Conservation (phyloP, 1,284 basidiomycete genomes). For the Heterobasidion occidentale region DNA sequence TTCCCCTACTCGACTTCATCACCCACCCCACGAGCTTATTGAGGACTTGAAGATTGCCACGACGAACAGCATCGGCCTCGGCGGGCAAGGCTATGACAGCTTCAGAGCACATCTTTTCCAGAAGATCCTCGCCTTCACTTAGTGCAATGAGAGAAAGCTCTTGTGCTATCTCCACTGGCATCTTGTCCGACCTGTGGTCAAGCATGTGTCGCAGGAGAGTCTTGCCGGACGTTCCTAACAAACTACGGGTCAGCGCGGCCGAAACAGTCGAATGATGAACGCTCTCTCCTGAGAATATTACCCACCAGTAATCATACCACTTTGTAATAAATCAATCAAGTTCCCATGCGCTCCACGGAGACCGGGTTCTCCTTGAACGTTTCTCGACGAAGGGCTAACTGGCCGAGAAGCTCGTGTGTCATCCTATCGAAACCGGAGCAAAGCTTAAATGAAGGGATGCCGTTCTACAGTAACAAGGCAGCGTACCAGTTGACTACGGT, state of each 20-base stretch:
- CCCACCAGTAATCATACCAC: constrained; percentile 59
- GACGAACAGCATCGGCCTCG: constrained; percentile 62
- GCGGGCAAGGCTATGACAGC: constrained; percentile 64
- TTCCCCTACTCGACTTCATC: constrained; percentile 80
- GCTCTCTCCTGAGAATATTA: not conserved
- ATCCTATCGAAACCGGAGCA: constrained; percentile 47
- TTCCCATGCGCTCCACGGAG: constrained; percentile 59
- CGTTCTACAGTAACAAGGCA: not conserved
- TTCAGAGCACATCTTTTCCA: constrained; percentile 49
- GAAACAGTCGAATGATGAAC: not conserved
- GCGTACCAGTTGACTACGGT: constrained; percentile 78
- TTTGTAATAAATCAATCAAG: constrained; percentile 72
- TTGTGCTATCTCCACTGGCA: constrained; percentile 37
- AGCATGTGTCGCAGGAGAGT: constrained; percentile 61
- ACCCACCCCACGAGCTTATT: constrained; percentile 87
- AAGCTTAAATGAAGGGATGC: not conserved
- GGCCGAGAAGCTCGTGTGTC: constrained; percentile 78
- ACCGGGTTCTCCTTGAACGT: constrained; percentile 60
- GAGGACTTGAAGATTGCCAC: constrained; percentile 76
- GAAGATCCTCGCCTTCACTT: constrained; percentile 19
- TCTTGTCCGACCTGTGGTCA: constrained; percentile 28
- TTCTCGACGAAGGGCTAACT: constrained; percentile 54
- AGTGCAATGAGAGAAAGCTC: constrained; percentile 40
- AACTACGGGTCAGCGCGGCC: not conserved
- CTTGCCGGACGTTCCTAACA: constrained; percentile 65